Evolutionary conservation across 345 rosid species (phyloP).

Genomic region (Acer campestre): DNA sequence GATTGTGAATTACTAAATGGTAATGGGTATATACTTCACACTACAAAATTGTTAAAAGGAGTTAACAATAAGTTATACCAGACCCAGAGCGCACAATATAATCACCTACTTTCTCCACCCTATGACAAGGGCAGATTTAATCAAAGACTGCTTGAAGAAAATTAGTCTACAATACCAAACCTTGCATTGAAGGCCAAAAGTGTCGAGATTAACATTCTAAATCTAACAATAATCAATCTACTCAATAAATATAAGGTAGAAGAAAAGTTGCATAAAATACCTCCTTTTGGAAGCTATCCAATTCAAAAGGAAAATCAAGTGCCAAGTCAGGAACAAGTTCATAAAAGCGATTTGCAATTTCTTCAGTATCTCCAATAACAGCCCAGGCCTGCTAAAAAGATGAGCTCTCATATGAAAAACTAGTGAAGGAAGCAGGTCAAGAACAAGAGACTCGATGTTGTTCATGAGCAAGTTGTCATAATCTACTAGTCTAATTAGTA

Average conservation of each 20-base stretch:
- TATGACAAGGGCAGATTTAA: background rate
- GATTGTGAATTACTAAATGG: background rate
- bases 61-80: background rate
- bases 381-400: constrained; percentile 69
- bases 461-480: constrained; percentile 3
- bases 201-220: background rate
- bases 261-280: constrained; percentile 34
- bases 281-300: constrained; percentile 95
- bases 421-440: background rate
- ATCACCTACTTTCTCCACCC: background rate
- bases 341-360: constrained; percentile 70
- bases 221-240: constrained; percentile 1
- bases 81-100: background rate
- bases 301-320: constrained; percentile 83
- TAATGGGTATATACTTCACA: background rate
- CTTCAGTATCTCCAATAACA: constrained; percentile 61
- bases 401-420: constrained; percentile 17
- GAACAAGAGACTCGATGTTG: background rate
- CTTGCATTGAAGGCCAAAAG: background rate
- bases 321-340: constrained; percentile 95
- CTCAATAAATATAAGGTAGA: background rate
- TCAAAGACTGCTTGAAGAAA: background rate
- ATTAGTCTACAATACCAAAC: background rate
- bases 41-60: background rate
- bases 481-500: constrained; percentile 23